Evolutionary conservation across 768 basidiomycete genomes (phyloP).

Genomic region (Suillus plorans): DNA sequence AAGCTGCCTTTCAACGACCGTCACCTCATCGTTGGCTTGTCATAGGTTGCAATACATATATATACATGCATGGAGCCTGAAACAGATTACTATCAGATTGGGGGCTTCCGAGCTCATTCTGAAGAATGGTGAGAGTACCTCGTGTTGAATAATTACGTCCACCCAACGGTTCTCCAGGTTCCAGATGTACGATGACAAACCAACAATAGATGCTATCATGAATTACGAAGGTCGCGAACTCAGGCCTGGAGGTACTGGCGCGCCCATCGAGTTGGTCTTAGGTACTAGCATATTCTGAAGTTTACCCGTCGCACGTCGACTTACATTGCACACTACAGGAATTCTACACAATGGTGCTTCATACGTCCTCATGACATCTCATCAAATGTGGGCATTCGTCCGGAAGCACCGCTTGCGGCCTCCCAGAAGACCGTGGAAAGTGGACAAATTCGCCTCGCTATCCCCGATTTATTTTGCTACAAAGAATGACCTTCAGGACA

Average conservation of each 20-base stretch:
- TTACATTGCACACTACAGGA: slow-evolving; percentile 29
- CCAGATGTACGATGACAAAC: slow-evolving; percentile 35
- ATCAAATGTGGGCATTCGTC: slow-evolving; percentile 29
- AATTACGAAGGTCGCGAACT: slow-evolving; percentile 30
- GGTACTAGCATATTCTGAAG: slow-evolving; percentile 28
- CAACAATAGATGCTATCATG: slow-evolving; percentile 29
- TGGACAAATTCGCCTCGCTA: slow-evolving; percentile 40
- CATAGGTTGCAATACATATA: background rate
- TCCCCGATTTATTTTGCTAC: slow-evolving; percentile 46
- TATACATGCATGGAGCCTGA: background rate
- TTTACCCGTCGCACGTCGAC: background rate
- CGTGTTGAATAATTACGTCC: background rate
- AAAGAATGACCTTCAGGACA: slow-evolving; percentile 33
- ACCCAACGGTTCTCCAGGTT: slow-evolving; percentile 21
- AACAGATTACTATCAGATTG: slow-evolving; percentile 28
- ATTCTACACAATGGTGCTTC: slow-evolving; percentile 44
- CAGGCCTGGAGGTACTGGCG: slow-evolving; percentile 21
- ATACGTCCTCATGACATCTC: slow-evolving; percentile 41
- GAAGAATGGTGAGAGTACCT: slow-evolving; percentile 20
- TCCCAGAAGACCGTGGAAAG: slow-evolving; percentile 15
- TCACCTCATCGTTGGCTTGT: background rate
- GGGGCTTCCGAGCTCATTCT: slow-evolving; percentile 29
- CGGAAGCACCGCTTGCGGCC: slow-evolving; percentile 14
- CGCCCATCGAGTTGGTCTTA: slow-evolving; percentile 42
- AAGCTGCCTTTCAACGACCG: background rate